These are phyloP conservation scores for Limnanthes douglasii DNA, from an alignment of 345 rosid genomes.

Conservation along the genomic window DNA sequence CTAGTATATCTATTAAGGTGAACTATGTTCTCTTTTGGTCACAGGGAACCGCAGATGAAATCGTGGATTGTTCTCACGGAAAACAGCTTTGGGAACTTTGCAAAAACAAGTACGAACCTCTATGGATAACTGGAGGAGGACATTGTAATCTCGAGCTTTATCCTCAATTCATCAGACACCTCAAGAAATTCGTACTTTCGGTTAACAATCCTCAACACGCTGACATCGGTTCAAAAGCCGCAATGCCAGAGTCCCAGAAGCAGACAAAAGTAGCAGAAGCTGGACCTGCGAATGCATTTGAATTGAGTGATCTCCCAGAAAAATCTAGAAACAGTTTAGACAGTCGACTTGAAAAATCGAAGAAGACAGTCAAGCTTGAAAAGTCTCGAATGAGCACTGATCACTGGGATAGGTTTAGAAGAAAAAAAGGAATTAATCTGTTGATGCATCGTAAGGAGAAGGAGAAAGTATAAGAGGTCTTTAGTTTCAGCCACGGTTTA, in stretches of 20 bases:
- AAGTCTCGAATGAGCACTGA: constrained; percentile 89
- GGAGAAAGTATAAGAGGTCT: no score
- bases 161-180: constrained; percentile 66
- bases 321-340: constrained; percentile 92
- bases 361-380: constrained; percentile 72
- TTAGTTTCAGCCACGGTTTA: no score
- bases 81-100: constrained; percentile 65
- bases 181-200: constrained; percentile 49
- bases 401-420: constrained; percentile 81
- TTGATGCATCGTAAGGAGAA: no score
- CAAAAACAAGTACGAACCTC: constrained; percentile 63
- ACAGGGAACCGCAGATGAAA: constrained; percentile 48
- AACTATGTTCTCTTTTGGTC: no score
- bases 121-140: constrained; percentile 85
- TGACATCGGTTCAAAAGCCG: no score
- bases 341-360: constrained; percentile 83
- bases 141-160: constrained; percentile 88
- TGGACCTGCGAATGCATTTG: constrained; percentile 53
- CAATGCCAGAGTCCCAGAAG: no score
- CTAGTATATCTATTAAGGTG: no score
- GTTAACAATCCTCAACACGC: constrained; percentile 44
- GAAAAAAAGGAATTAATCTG: constrained; percentile 71
- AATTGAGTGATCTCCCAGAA: constrained; percentile 53
- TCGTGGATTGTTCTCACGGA: constrained; percentile 81
- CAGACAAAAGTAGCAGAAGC: constrained; percentile 36